Base-by-base conservation (phyloP, 2,329 filamentous ascomycete genomes). In the Fusarium pseudocircinatum region DNA sequence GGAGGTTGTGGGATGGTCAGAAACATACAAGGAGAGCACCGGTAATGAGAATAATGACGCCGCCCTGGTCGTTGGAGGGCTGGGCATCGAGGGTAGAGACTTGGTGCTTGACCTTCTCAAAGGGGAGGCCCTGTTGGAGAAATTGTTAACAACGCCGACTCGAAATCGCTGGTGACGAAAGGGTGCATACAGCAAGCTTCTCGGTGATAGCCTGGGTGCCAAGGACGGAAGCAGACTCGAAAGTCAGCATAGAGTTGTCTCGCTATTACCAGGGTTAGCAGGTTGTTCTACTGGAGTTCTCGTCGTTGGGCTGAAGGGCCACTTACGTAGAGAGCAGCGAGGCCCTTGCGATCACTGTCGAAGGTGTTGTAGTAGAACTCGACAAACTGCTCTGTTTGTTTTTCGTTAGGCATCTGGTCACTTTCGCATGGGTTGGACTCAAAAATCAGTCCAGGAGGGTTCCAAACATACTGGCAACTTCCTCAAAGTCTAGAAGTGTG, bases 351-450 rank as follows among this genome's bases (percentile, higher is more conserved):
- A 84, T 95, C 88, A 70, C 80, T 73, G 82, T 97, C 95, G 84
- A 98, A 97, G 68, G 91, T 92, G 79, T 92, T 87, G 89, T 97
- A 98, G 90, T 98, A 98, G 87, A 92, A 96, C 69, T 91, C 81
- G 76, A 96, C 92, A 84, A 98, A 98, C 85, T 97, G 90, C 83
- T 92, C 95, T 98, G 54, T 75, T 66, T 28, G 43, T 15, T 28
- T 26, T 20, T n/a, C 28, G 66, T 74, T 30, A 74, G 61, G 30
- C 26, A 20, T 28, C 30, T 64, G n/a, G 16, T 20, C 12, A 28
- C 6, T 15, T 22, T 7, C 53, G 18, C 40, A 37, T 43, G 18
- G n/a, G 18, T 26, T n/a, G n/a, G 30, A 37, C 61, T 62, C 53
- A 16, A 42, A 40, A 37, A 13, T 49, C 32, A 59, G 63, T 63